A percentile compares a stretch with the other conserved stretches of the same genome.
phyloP scores from a whole-genome alignment of 2,329 filamentous ascomycete species.

The Trichoderma endophyticum region DNA sequence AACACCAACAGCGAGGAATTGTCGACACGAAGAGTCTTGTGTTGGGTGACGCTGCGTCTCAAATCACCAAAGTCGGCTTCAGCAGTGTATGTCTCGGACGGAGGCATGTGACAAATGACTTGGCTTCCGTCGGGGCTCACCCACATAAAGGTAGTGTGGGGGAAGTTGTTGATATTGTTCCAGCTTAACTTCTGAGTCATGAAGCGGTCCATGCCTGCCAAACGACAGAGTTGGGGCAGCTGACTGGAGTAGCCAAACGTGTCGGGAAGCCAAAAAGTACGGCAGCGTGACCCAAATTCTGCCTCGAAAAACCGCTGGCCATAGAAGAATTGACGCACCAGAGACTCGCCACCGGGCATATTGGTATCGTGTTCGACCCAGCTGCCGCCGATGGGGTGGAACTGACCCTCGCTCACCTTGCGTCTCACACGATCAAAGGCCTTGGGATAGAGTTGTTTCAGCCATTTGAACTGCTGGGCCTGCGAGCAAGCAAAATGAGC shows the following conservation, averaged over 20 bases:
- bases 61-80: constrained; percentile 94
- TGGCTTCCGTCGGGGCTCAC: constrained; percentile 93
- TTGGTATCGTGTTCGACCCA: constrained; percentile 99
- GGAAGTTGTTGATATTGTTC: constrained; percentile 99
- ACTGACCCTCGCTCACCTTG: constrained; percentile 85
- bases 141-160: constrained; percentile 99
- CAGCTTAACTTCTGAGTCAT: constrained; percentile 98
- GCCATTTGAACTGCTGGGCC: constrained; percentile 97
- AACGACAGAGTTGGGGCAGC: constrained; percentile 85
- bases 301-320: constrained; percentile 94
- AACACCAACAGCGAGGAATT: constrained; percentile 88
- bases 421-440: constrained; percentile 87
- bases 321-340: constrained; percentile 91
- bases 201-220: constrained; percentile 95
- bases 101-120: constrained; percentile 96
- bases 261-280: constrained; percentile 96
- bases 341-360: constrained; percentile 89
- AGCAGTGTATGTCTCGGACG: constrained; percentile 91
- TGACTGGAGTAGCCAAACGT: constrained; percentile 97
- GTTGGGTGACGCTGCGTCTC: constrained; percentile 80
- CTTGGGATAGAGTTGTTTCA: constrained; percentile 83
- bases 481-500: constrained; percentile 89
- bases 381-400: constrained; percentile 93
- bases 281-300: constrained; percentile 82
- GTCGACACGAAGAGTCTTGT: constrained; percentile 95